Percentiles rank a stretch among this genome's conserved stretches.
phyloP scores from a whole-genome alignment of 805 yeast genomes.

The Wickerhamiella lipophila region DNA sequence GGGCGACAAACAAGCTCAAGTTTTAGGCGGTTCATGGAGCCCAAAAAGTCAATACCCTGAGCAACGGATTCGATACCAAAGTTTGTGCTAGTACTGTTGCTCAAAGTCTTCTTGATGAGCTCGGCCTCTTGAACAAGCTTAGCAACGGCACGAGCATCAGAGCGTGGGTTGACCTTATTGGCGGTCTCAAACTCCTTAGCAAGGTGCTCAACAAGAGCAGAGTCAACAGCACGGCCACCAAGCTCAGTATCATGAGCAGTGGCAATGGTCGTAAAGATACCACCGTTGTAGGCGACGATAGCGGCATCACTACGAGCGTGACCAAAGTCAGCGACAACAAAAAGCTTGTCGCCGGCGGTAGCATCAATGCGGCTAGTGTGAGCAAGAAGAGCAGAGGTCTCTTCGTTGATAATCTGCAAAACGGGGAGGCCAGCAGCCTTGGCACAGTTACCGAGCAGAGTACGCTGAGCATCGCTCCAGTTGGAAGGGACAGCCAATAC shows the following conservation, averaged over 20 bases:
- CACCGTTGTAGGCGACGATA: slow-evolving; percentile 84
- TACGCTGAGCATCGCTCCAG: slow-evolving; percentile 61
- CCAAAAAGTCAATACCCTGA: slow-evolving; percentile 86
- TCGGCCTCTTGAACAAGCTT: slow-evolving; percentile 76
- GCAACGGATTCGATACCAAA: slow-evolving; percentile 91
- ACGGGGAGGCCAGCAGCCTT: slow-evolving; percentile 63
- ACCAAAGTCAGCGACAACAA: slow-evolving; percentile 93
- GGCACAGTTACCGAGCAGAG: slow-evolving; percentile 48
- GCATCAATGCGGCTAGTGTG: slow-evolving; percentile 40
- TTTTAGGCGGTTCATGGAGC: slow-evolving; percentile 86
- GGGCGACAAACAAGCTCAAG: slow-evolving; percentile 77
- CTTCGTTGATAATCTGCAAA: slow-evolving; percentile 82
- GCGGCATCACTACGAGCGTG: slow-evolving; percentile 94
- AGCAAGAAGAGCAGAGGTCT: slow-evolving; percentile 80
- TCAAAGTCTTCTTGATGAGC: slow-evolving; percentile 77
- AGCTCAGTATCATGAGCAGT: slow-evolving; percentile 69
- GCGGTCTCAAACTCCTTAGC: slow-evolving; percentile 93
- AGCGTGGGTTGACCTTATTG: slow-evolving; percentile 64
- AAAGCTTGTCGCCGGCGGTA: slow-evolving; percentile 47
- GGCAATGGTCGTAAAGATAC: slow-evolving; percentile 76
- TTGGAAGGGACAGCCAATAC: slow-evolving; percentile 88
- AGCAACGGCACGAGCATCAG: slow-evolving; percentile 72
- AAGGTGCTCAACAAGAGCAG: slow-evolving; percentile 63
- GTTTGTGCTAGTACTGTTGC: slow-evolving; percentile 77
- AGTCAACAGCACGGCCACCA: slow-evolving; percentile 84